Evolutionary conservation across 306 rosid genomes (phyloP).

Genomic region (Fragaria ananassa): DNA sequence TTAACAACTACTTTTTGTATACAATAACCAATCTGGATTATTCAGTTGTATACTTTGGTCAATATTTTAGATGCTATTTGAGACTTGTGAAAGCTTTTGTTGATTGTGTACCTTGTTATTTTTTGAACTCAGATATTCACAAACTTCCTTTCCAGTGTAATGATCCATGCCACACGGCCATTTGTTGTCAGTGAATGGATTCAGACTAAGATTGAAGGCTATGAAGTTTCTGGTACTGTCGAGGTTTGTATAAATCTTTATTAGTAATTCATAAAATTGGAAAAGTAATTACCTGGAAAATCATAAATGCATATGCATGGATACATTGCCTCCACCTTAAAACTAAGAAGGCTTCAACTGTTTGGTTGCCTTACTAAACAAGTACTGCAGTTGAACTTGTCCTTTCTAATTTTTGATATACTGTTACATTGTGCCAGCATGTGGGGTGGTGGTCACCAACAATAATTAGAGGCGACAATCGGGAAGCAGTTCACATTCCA

Average conservation of each 20-base stretch:
- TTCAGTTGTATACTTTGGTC: conserved; percentile 11
- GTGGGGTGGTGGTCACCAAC: conserved; percentile 99
- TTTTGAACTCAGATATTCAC: conserved; percentile 78
- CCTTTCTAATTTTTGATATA: neutral
- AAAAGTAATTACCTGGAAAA: neutral
- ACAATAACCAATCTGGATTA: conserved; percentile 19
- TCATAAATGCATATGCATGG: neutral
- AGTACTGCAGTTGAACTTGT: neutral
- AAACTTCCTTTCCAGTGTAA: conserved; percentile 92
- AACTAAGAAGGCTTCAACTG: neutral
- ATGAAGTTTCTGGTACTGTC: conserved; percentile 96
- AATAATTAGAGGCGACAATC: conserved; percentile 95
- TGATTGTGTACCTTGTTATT: conserved; percentile 22
- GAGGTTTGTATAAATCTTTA: conserved; percentile 64
- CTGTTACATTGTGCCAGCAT: conserved; percentile 50
- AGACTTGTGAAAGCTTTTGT: conserved; percentile 7
- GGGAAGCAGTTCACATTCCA: conserved; percentile 99
- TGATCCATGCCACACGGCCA: conserved; percentile 94
- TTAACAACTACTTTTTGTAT: conserved; percentile 4
- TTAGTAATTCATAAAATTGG: neutral
- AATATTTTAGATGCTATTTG: neutral
- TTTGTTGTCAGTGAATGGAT: conserved; percentile 93
- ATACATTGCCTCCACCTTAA: conserved; percentile 2
- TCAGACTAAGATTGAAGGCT: conserved; percentile 94
- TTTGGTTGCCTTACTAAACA: neutral